Evolutionary conservation across 163 green algal species (phyloP).

Genomic region (Volvox carteri): DNA sequence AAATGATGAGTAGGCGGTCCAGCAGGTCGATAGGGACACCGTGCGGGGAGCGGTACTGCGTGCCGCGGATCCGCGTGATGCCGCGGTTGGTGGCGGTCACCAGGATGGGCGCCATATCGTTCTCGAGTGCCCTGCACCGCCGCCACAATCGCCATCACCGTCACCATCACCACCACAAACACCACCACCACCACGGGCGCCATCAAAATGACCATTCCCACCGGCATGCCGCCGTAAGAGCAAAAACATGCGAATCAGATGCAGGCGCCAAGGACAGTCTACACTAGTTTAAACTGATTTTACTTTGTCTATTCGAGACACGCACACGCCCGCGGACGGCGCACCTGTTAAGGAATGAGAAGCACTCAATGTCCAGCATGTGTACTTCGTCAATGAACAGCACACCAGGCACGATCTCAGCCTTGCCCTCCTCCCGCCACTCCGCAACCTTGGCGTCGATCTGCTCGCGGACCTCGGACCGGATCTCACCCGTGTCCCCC

Average conservation of each 20-base stretch:
- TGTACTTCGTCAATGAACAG: slow-evolving; percentile 99
- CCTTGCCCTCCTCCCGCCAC: slow-evolving; percentile 99
- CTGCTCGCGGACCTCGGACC: slow-evolving; percentile 98
- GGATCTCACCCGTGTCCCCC: slow-evolving; percentile 98
- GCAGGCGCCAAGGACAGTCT: too few relatives aligned
- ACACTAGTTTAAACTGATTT: too few relatives aligned
- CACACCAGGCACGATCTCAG: slow-evolving; percentile 98
- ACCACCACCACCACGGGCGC: neutral
- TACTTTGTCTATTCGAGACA: too few relatives aligned
- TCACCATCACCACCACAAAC: neutral
- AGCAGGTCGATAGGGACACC: slow-evolving; percentile 99
- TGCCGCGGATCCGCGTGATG: slow-evolving; percentile 96
- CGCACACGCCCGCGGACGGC: neutral
- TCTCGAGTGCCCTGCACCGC: slow-evolving; percentile 91
- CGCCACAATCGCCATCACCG: neutral
- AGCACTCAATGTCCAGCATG: slow-evolving; percentile 99
- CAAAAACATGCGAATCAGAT: too few relatives aligned
- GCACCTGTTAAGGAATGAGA: slow-evolving; percentile 96
- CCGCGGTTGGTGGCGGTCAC: slow-evolving; percentile 97
- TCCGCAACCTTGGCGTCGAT: slow-evolving; percentile 96
- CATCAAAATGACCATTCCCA: too few relatives aligned
- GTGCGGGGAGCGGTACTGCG: slow-evolving; percentile 94
- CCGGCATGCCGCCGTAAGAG: too few relatives aligned
- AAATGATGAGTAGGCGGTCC: slow-evolving; percentile 95
- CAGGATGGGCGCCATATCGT: slow-evolving; percentile 97